Evolutionary conservation across 202 grass and related monocot genomes (phyloP).

Genomic region (Digitaria exilis): DNA sequence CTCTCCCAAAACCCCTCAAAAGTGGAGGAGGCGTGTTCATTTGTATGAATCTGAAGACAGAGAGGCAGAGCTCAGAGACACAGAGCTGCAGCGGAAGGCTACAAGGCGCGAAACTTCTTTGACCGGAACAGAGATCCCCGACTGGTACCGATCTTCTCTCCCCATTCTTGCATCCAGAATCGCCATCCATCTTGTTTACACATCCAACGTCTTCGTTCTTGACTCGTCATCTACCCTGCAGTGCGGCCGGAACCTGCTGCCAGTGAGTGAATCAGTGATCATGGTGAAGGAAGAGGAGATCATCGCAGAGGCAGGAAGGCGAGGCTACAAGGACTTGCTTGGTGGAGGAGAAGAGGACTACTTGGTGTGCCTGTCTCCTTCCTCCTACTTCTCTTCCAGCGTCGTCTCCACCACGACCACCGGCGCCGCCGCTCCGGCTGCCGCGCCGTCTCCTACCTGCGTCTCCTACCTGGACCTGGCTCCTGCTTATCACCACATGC

Average conservation of each 20-base stretch:
- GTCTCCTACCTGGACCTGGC: constrained; percentile 35
- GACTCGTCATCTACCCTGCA: background rate
- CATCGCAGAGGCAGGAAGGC: constrained; percentile 31
- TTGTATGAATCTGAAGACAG: constrained; percentile 31
- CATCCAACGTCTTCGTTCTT: background rate
- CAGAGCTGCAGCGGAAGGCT: constrained; percentile 27
- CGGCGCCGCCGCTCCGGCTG: background rate
- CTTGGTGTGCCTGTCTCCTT: constrained; percentile 47
- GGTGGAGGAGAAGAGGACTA: constrained; percentile 46
- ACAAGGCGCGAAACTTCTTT: constrained; percentile 44
- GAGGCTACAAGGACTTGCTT: constrained; percentile 46
- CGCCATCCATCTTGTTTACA: background rate
- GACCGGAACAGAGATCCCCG: constrained; percentile 20
- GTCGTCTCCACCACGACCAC: constrained; percentile 22
- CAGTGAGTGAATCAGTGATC: constrained; percentile 19
- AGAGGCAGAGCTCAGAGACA: constrained; percentile 11
- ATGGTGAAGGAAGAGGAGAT: constrained; percentile 58
- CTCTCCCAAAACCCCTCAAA: constrained; percentile 21
- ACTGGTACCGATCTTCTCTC: constrained; percentile 30
- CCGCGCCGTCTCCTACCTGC: constrained; percentile 29
- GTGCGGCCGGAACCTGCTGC: background rate
- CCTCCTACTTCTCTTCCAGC: constrained; percentile 39
- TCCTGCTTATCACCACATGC: constrained; percentile 30
- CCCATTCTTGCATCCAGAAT: constrained; percentile 24
- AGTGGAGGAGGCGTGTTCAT: constrained; percentile 35